Evolutionary conservation across 352 stramenopile genomes (phyloP).

Genomic region (Phytophthora citrophthora): DNA sequence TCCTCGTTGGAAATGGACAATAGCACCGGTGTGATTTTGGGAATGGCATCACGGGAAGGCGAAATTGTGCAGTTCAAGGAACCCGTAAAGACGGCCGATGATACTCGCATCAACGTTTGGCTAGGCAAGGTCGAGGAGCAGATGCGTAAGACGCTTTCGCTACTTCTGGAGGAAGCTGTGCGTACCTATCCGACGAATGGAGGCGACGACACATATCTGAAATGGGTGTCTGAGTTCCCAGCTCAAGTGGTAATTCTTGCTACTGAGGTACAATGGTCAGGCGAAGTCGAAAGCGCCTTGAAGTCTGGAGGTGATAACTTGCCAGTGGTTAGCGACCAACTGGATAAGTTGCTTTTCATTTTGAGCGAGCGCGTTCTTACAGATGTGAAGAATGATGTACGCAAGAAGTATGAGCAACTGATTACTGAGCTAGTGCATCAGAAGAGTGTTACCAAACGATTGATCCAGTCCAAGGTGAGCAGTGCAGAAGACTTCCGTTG

Average conservation of each 20-base stretch:
- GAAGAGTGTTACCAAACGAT: constrained; percentile 96
- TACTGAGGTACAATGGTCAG: constrained; percentile 98
- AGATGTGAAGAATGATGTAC: constrained; percentile 94
- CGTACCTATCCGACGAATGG: constrained; percentile 75
- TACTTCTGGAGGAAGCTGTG: constrained; percentile 95
- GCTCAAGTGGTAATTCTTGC: constrained; percentile 99
- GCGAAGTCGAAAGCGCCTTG: constrained; percentile 93
- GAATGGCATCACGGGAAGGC: constrained; percentile 99
- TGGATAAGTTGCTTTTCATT: constrained; percentile 92
- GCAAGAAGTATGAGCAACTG: constrained; percentile 99
- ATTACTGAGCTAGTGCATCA: constrained; percentile 99
- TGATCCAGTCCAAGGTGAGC: constrained; percentile 87
- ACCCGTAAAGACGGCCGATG: constrained; percentile 91
- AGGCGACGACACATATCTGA: constrained; percentile 90
- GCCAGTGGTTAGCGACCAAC: constrained; percentile 55
- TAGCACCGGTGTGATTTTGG: constrained; percentile 75
- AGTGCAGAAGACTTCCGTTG: constrained; percentile 97
- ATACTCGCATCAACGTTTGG: constrained; percentile 96
- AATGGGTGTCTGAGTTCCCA: constrained; percentile 98
- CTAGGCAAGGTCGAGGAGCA: constrained; percentile 96
- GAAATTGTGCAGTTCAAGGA: constrained; percentile 96
- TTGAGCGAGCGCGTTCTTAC: constrained; percentile 97
- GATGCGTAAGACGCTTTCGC: constrained; percentile 97
- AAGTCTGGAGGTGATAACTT: constrained; percentile 62
- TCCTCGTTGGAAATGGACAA: constrained; percentile 90